Conservation (phyloP, 495 filamentous ascomycete species). For the Extremus antarcticus region DNA sequence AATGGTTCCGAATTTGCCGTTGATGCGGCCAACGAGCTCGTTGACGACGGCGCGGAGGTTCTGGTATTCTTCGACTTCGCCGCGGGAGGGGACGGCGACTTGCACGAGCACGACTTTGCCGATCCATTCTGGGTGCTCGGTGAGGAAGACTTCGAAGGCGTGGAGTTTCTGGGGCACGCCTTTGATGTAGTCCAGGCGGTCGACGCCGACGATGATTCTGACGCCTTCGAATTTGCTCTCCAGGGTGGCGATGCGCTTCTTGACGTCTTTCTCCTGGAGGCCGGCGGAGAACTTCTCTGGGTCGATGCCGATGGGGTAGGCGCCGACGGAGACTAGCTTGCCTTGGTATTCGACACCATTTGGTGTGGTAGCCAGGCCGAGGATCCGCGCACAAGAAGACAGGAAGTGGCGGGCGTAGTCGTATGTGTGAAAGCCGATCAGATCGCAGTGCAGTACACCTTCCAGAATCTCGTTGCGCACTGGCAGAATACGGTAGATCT, state of each 20-base stretch:
- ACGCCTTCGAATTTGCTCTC: conserved; percentile 74
- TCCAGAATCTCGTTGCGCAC: conserved; percentile 71
- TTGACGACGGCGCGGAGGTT: conserved; percentile 83
- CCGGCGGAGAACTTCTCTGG: conserved; percentile 89
- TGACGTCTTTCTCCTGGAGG: conserved; percentile 66
- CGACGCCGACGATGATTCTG: conserved; percentile 86
- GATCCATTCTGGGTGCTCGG: conserved; percentile 83
- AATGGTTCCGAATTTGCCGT: conserved; percentile 82
- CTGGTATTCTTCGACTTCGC: conserved; percentile 94
- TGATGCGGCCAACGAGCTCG: conserved; percentile 82
- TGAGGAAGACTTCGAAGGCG: conserved; percentile 80
- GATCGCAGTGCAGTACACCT: conserved; percentile 71
- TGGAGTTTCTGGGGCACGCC: conserved; percentile 92
- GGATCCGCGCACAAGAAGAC: conserved; percentile 69
- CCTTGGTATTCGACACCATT: conserved; percentile 71
- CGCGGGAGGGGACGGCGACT: conserved; percentile 80
- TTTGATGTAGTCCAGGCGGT: conserved; percentile 92
- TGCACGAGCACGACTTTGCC: conserved; percentile 88
- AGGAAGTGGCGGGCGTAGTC: conserved; percentile 87
- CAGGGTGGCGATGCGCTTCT: conserved; percentile 64
- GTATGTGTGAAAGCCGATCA: conserved; percentile 92
- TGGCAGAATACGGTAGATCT: conserved; percentile 84
- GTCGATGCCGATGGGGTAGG: conserved; percentile 90
- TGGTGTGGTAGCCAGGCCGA: conserved; percentile 71
- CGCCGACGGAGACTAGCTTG: conserved; percentile 61